These are phyloP conservation scores for Casuarina glauca DNA, from an alignment of 306 rosid species.

Conservation along the genomic window DNA sequence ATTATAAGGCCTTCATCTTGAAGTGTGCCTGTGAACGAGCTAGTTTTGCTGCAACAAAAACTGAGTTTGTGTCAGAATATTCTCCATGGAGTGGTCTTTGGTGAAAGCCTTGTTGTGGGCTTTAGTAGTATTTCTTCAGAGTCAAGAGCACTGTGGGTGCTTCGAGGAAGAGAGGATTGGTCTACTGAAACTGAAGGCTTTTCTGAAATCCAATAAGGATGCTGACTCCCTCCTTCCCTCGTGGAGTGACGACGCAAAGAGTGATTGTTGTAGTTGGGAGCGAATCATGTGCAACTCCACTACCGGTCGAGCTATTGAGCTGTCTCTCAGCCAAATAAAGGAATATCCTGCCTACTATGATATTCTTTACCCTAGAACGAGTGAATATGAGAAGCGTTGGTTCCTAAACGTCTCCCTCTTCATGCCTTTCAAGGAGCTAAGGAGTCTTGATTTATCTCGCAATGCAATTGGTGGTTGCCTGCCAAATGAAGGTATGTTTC, in stretches of 20 bases:
- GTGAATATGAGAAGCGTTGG: neutral
- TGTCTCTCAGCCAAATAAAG: neutral
- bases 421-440: neutral
- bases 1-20: too few species aligned
- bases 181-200: neutral
- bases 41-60: neutral
- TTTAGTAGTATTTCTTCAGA: neutral
- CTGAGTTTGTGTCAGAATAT: neutral
- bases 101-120: neutral
- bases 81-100: neutral
- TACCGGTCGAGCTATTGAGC: neutral
- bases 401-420: neutral
- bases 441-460: neutral
- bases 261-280: conserved; percentile 9
- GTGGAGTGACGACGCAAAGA: neutral
- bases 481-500: neutral
- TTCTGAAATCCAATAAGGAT: neutral
- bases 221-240: neutral
- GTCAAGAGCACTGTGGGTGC: neutral
- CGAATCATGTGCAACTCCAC: neutral
- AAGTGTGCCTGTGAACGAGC: neutral
- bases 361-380: neutral
- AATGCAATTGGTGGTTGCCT: neutral
- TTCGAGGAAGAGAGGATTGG: neutral
- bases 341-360: neutral